These are phyloP conservation scores for Dictyostelium purpureum DNA, from an alignment of 78 protist genomes.

Conservation along the genomic window DNA sequence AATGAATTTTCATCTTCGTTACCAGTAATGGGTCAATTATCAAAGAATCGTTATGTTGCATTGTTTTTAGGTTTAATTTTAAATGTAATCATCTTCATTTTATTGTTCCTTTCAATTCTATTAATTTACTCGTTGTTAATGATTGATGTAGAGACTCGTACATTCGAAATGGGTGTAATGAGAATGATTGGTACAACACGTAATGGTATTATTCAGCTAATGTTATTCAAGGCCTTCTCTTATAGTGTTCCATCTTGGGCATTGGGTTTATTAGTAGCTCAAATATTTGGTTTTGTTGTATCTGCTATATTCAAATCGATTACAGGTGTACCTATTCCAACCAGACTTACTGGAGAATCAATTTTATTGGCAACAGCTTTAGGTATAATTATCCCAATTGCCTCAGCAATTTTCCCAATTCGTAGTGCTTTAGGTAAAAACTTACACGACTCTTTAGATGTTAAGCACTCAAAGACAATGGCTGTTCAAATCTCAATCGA, in stretches of 20 bases:
- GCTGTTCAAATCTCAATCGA: slow-evolving; percentile 88
- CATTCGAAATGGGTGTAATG: slow-evolving; percentile 93
- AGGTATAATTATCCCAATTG: slow-evolving; percentile 89
- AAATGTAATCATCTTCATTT: slow-evolving; percentile 83
- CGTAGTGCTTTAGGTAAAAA: slow-evolving; percentile 82
- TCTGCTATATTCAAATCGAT: slow-evolving; percentile 6
- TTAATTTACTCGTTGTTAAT: slow-evolving; percentile 93
- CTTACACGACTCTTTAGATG: slow-evolving; percentile 87
- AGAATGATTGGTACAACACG: slow-evolving; percentile 90
- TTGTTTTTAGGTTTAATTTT: slow-evolving; percentile 89
- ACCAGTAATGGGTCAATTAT: slow-evolving; percentile 71
- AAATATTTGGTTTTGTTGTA: slow-evolving; percentile 42
- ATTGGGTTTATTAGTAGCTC: slow-evolving; percentile 86
- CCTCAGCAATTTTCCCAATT: slow-evolving; percentile 89
- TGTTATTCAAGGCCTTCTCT: slow-evolving; percentile 85
- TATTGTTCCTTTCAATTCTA: slow-evolving; percentile 83
- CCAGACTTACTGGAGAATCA: slow-evolving; percentile 31
- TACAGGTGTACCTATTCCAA: slow-evolving; percentile 66
- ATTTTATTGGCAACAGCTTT: slow-evolving; percentile 76
- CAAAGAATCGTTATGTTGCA: slow-evolving; percentile 73
- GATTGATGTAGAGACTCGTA: slow-evolving; percentile 91
- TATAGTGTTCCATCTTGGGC: slow-evolving; percentile 92
- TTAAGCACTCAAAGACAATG: slow-evolving; percentile 66
- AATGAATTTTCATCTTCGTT: slow-evolving; percentile 10
- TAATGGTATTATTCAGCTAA: slow-evolving; percentile 78